Percentiles rank a stretch among this genome's conserved stretches.
Evolutionary conservation across 495 filamentous ascomycete genomes (phyloP).

Genomic region (Hypoxylon trugodes): DNA sequence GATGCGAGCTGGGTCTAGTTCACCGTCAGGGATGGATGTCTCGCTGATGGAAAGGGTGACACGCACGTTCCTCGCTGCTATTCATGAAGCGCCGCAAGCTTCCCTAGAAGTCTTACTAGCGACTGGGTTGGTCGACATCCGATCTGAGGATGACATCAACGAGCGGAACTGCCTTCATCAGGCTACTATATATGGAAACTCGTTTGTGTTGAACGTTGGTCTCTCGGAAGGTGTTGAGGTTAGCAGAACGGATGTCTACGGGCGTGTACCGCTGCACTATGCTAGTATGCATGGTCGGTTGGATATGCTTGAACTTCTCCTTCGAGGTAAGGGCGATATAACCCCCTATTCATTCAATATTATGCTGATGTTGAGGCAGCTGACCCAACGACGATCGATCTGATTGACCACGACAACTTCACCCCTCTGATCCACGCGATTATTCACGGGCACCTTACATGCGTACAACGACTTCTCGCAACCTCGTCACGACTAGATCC

Average conservation of each 20-base stretch:
- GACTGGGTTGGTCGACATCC: constrained; percentile 83
- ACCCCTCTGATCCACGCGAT: constrained; percentile 95
- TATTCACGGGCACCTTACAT: constrained; percentile 79
- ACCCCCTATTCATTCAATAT: neutral
- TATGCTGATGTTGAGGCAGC: constrained; percentile 44
- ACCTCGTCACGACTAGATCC: constrained; percentile 82
- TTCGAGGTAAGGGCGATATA: constrained; percentile 57
- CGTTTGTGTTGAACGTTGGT: constrained; percentile 77
- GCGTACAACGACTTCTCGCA: constrained; percentile 76
- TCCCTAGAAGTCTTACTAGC: constrained; percentile 78
- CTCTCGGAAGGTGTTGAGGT: constrained; percentile 75
- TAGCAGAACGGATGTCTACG: constrained; percentile 88
- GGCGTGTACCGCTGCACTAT: constrained; percentile 92
- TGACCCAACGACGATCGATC: constrained; percentile 71
- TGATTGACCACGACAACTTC: constrained; percentile 95
- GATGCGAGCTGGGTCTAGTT: constrained; percentile 54
- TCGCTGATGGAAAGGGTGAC: constrained; percentile 75
- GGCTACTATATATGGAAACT: constrained; percentile 86
- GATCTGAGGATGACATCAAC: constrained; percentile 95
- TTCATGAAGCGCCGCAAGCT: constrained; percentile 82
- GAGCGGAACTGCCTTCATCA: constrained; percentile 96
- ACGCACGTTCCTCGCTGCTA: constrained; percentile 84
- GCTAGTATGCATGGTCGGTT: constrained; percentile 93
- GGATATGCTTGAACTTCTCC: constrained; percentile 79
- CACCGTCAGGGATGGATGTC: constrained; percentile 51